Base-by-base conservation (phyloP, 225 moss, liverwort and hornwort species). In the Polytrichum commune region DNA sequence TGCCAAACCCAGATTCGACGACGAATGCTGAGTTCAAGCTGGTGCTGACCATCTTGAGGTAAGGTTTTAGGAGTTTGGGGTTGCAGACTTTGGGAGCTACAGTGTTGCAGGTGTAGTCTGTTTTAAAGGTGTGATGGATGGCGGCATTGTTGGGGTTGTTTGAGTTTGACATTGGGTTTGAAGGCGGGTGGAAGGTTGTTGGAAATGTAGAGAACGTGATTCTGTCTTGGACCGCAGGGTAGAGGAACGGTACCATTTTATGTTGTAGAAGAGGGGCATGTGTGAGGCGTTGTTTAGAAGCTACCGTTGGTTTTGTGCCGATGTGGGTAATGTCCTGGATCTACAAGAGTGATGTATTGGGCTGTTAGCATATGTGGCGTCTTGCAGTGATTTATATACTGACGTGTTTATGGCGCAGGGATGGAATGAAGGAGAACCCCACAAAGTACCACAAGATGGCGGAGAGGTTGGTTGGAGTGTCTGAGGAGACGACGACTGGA, bases 401-500 rank as follows among this genome's bases (percentile, higher is more conserved):
- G 46, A 2, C 23, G 22, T 22, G 7, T 27, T 23, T 5, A n/a
- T 35, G 8, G 35, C 26, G 10, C 26, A 87, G 90, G 32, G 96
- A 96, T 46, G 88, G 96, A 7, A 78, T 96, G 69, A 90, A 96
- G 89, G 90, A 86, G 73, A 83, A 64, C 75, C 92, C 93, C 26
- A 90, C 66, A 28, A 96, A 90, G 86, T 96, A 96, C 74, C 96
- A 86, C 79, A 92, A 89, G 72, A 96, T 96, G 93, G 72, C 77
- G 1, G 93, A 93, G 62, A 89, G 96, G 60, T 60, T 96, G 28
- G 93, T 96, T 2, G 96, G 96, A 33, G 96, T 96, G 20, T 96
- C 96, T 5, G 93, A 96, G 79, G 96, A 96, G 81, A 93, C 96
- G 56, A 96, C 93, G 60, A 96, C 96, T 2, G 93, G 93, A 24